phyloP scores from a whole-genome alignment of 2,329 filamentous ascomycete species.

The Colletotrichum caudatum region DNA sequence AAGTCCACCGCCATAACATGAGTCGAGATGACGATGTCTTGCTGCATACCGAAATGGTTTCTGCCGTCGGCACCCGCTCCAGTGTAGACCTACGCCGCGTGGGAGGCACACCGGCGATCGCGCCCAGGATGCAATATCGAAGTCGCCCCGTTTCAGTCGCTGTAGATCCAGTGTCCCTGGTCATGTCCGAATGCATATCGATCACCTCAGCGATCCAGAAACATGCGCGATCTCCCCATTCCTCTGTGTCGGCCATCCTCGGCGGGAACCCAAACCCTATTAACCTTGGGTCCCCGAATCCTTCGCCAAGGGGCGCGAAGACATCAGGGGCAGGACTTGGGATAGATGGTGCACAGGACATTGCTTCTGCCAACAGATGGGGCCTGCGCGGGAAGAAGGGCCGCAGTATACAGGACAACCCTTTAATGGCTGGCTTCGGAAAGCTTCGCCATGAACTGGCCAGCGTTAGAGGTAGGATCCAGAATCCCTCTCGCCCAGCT shows the following conservation, averaged over 20 bases:
- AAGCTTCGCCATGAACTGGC: conserved; percentile 89
- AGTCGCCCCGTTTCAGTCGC: conserved; percentile 79
- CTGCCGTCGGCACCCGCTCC: conserved; percentile 19
- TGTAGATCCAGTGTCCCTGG: conserved; percentile 89
- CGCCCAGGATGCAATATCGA: conserved; percentile 67
- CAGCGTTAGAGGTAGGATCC: conserved; percentile 76
- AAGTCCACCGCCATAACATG: conserved; percentile 31
- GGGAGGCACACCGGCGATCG: conserved; percentile 43
- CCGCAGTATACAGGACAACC: conserved; percentile 97
- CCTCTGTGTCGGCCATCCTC: conserved; percentile 94
- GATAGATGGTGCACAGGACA: conserved; percentile 62
- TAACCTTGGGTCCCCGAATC: conserved; percentile 63
- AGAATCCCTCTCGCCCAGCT: conserved; percentile 17
- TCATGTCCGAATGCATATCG: conserved; percentile 98
- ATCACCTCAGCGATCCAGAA: conserved; percentile 99
- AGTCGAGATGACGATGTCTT: conserved; percentile 32
- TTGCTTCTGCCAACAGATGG: conserved; percentile 84
- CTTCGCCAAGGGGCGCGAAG: conserved; percentile 56
- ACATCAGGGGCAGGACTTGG: conserved; percentile 51
- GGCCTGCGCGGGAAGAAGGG: conserved; percentile 94
- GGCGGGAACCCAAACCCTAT: conserved; percentile 77
- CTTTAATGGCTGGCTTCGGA: conserved; percentile 94
- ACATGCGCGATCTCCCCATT: conserved; percentile 94
- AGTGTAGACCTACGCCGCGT: conserved; percentile 44
- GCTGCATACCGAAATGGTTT: conserved; percentile 26